Conservation (phyloP, 805 yeast species). For the Saccharomycopsis synnaedendra region DNA sequence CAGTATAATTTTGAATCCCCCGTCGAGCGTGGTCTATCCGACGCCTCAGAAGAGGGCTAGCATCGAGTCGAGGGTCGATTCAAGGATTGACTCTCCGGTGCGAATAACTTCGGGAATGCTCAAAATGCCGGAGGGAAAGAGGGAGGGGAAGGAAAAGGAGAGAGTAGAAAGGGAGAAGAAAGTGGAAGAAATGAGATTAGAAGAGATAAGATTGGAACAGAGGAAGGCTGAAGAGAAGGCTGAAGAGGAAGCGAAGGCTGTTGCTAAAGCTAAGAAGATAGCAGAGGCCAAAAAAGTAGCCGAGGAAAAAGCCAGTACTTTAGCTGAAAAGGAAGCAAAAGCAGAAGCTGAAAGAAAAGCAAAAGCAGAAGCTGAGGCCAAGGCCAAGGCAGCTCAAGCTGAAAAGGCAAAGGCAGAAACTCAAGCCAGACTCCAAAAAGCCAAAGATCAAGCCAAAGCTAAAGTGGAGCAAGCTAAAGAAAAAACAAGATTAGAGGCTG, state of each 20-base stretch:
- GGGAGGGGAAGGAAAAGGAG: not conserved
- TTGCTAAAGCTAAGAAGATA: conserved; percentile 1
- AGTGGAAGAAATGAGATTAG: conserved; percentile 1
- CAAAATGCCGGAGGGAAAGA: conserved; percentile 23
- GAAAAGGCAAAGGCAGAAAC: not conserved
- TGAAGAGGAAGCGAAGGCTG: not conserved
- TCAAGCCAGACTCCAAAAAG: not conserved
- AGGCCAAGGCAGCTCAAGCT: not conserved
- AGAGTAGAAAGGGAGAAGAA: not conserved
- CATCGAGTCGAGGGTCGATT: not conserved
- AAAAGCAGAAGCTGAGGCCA: not conserved
- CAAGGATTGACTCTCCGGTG: conserved; percentile 20
- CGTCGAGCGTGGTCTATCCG: not conserved
- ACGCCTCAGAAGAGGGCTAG: not conserved
- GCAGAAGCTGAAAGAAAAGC: conserved; percentile 6
- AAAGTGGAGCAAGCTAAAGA: not conserved
- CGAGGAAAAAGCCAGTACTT: conserved; percentile 6
- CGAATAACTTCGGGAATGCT: conserved; percentile 34
- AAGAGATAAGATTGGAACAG: not conserved
- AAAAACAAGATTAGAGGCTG: not conserved
- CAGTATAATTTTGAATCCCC: conserved; percentile 9
- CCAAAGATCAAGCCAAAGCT: not conserved
- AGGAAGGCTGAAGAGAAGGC: not conserved
- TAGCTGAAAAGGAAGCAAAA: conserved; percentile 12
- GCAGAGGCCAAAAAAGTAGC: conserved; percentile 4